Conservation (phyloP, 768 basidiomycete genomes). For the Boletus vinaceobasis region DNA sequence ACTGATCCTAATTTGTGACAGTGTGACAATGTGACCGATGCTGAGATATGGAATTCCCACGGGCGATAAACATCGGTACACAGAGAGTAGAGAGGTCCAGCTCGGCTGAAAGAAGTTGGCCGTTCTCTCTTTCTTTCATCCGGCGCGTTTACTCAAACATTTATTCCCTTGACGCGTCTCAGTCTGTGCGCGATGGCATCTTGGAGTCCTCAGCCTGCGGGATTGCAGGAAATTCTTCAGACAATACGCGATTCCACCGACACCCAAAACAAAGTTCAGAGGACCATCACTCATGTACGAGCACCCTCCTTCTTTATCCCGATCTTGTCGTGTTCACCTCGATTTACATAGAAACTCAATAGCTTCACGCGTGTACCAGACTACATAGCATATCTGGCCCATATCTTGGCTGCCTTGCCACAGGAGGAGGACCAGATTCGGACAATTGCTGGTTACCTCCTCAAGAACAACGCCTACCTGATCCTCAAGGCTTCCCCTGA, state of each 20-base stretch:
- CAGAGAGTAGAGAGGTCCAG: constrained; percentile 14
- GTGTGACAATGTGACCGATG: constrained; percentile 30
- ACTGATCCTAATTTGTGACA: constrained; percentile 3
- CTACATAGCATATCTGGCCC: constrained; percentile 93
- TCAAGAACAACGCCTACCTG: constrained; percentile 91
- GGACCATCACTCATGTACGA: constrained; percentile 76
- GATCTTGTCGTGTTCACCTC: constrained; percentile 20
- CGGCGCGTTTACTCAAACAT: constrained; percentile 27
- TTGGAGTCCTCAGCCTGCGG: constrained; percentile 84
- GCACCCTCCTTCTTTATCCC: constrained; percentile 15
- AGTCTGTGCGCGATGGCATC: constrained; percentile 48
- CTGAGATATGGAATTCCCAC: constrained; percentile 35
- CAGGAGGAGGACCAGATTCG: constrained; percentile 90
- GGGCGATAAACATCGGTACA: constrained; percentile 36
- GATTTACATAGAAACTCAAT: constrained; percentile 69
- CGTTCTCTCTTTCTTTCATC: constrained; percentile 25
- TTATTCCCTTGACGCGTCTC: constrained; percentile 27
- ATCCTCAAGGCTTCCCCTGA: constrained; percentile 65
- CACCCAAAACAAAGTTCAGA: constrained; percentile 69
- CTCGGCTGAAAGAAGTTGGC: constrained; percentile 11
- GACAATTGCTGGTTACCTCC: constrained; percentile 91
- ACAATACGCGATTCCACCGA: constrained; percentile 91
- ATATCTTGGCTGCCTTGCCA: constrained; percentile 79
- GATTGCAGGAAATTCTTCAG: constrained; percentile 86
- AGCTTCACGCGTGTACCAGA: constrained; percentile 84